phyloP scores from a whole-genome alignment of 768 basidiomycete genomes.

The Neoboletus magnificus region DNA sequence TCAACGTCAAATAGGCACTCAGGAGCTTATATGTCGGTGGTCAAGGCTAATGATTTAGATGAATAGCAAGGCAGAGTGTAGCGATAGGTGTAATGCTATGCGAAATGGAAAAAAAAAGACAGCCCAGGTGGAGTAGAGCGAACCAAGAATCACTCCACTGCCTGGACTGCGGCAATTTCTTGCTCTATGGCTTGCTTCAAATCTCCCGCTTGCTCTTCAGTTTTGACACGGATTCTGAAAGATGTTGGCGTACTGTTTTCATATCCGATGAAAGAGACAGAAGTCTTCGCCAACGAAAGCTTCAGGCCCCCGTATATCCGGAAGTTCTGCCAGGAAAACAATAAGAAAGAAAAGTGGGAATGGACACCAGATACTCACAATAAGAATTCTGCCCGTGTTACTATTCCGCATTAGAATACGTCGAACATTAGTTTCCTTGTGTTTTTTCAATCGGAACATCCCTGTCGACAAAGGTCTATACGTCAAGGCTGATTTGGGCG shows the following conservation, averaged over 20 bases:
- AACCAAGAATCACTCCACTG: constrained; percentile 7
- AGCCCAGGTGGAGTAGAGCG: neutral
- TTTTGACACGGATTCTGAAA: constrained; percentile 60
- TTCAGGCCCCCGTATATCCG: constrained; percentile 58
- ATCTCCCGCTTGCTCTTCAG: constrained; percentile 53
- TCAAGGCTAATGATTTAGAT: constrained; percentile 1
- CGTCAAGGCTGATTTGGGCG: neutral
- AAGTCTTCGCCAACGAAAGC: constrained; percentile 48
- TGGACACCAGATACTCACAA: constrained; percentile 47
- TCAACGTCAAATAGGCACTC: constrained; percentile 49
- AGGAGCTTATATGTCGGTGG: neutral
- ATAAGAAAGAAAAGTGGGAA: neutral
- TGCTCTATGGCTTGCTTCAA: constrained; percentile 59
- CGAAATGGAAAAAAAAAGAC: neutral
- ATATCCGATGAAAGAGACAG: constrained; percentile 67
- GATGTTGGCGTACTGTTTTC: constrained; percentile 53
- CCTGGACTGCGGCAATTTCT: constrained; percentile 52
- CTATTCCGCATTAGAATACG: constrained; percentile 71
- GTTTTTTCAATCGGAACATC: constrained; percentile 67
- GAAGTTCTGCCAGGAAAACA: constrained; percentile 59
- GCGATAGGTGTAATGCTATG: constrained; percentile 25
- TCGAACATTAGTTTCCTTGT: constrained; percentile 57
- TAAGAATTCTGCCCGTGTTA: constrained; percentile 67
- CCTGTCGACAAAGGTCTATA: constrained; percentile 39
- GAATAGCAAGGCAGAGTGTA: constrained; percentile 22